These are phyloP conservation scores for Penicillium hesseltinei DNA, from an alignment of 2,329 filamentous ascomycete genomes.

Conservation along the genomic window DNA sequence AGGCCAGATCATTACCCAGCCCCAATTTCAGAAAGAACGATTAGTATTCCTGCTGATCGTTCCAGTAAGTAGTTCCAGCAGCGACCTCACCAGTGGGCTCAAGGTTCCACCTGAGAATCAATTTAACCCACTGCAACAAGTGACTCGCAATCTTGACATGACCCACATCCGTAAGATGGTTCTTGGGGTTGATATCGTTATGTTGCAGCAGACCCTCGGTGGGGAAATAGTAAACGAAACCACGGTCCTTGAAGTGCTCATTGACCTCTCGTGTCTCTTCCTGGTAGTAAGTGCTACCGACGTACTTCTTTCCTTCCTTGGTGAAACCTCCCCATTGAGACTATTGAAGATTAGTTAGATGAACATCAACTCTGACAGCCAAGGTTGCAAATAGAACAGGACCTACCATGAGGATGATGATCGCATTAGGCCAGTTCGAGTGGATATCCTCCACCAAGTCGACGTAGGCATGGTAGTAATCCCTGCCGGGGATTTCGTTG, in stretches of 20 bases:
- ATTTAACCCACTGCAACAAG: conserved; percentile 56
- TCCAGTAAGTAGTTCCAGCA: conserved; percentile 54
- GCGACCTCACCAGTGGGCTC: conserved; percentile 55
- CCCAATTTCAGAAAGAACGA: background rate
- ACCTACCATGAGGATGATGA: conserved; percentile 43
- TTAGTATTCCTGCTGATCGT: conserved; percentile 49
- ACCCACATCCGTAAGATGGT: conserved; percentile 61
- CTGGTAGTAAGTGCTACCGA: conserved; percentile 48
- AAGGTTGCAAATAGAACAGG: background rate
- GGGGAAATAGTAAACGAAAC: conserved; percentile 62
- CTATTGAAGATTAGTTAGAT: conserved; percentile 27
- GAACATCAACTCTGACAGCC: background rate
- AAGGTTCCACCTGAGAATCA: conserved; percentile 58
- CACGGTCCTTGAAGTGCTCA: conserved; percentile 50
- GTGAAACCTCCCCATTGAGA: conserved; percentile 57
- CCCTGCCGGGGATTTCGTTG: conserved; percentile 41
- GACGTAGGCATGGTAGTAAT: conserved; percentile 44
- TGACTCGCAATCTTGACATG: conserved; percentile 62
- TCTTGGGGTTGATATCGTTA: conserved; percentile 59
- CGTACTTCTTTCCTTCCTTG: conserved; percentile 51
- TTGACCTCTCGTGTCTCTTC: conserved; percentile 53
- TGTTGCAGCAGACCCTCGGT: conserved; percentile 61
- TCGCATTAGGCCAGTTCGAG: conserved; percentile 40
- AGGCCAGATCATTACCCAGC: background rate
- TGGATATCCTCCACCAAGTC: conserved; percentile 45